phyloP scores from a whole-genome alignment of 768 basidiomycete species.

The Postia placenta region DNA sequence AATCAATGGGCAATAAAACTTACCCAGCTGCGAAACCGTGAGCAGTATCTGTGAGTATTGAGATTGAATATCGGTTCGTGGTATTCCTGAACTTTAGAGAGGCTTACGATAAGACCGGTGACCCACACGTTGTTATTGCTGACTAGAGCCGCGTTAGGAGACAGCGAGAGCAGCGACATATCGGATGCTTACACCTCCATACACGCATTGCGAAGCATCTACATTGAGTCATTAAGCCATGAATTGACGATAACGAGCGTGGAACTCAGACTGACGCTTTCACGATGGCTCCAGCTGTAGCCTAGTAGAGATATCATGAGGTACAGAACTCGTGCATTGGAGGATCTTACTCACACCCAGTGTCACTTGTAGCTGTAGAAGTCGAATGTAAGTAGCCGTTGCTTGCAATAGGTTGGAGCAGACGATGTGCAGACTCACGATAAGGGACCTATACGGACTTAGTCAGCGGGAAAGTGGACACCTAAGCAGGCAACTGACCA shows the following conservation, averaged over 20 bases:
- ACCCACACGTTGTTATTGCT: constrained; percentile 45
- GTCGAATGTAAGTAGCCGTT: neutral
- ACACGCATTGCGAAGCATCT: constrained; percentile 57
- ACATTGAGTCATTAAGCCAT: neutral
- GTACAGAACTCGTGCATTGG: constrained; percentile 7
- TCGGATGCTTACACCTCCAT: constrained; percentile 47
- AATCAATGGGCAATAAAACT: neutral
- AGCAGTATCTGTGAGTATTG: constrained; percentile 33
- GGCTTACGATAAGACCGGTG: constrained; percentile 40
- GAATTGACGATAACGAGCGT: neutral
- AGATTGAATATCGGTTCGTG: neutral
- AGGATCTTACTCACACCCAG: constrained; percentile 18
- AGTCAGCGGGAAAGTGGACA: neutral
- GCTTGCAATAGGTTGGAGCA: neutral
- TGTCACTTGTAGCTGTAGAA: constrained; percentile 20
- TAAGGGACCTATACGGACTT: constrained; percentile 12
- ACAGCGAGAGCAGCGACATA: neutral
- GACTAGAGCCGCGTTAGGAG: constrained; percentile 30
- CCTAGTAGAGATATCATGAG: constrained; percentile 28
- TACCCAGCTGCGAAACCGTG: constrained; percentile 46
- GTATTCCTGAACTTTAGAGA: neutral
- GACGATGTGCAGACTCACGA: constrained; percentile 12
- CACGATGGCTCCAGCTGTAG: constrained; percentile 49
- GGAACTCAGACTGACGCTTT: constrained; percentile 36
- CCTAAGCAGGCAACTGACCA: constrained; percentile 10